These are phyloP conservation scores for Leccinum subtestaceum DNA, from an alignment of 768 basidiomycete species.

Conservation along the genomic window DNA sequence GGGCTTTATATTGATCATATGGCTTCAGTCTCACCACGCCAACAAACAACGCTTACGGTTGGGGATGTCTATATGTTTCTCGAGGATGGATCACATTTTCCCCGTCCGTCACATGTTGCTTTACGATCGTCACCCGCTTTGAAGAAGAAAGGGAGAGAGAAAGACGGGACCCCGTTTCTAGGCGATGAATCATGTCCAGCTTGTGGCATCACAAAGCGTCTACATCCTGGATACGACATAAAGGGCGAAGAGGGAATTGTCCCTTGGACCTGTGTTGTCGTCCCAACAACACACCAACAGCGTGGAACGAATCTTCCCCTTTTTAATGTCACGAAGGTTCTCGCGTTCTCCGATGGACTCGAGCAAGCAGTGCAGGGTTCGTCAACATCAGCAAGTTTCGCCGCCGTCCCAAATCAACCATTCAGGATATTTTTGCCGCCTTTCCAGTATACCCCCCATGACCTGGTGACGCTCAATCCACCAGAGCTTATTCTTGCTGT, in stretches of 20 bases:
- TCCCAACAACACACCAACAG: conserved; percentile 20
- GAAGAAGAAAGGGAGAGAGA: conserved; percentile 28
- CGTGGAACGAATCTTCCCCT: conserved; percentile 20
- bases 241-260: conserved; percentile 19
- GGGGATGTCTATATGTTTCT: conserved; percentile 47
- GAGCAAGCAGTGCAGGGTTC: conserved; percentile 13
- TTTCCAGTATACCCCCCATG: conserved; percentile 22
- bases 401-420: not conserved
- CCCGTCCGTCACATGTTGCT: conserved; percentile 26
- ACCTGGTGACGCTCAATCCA: conserved; percentile 19
- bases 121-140: conserved; percentile 5
- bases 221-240: conserved; percentile 23
- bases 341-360: conserved; percentile 18
- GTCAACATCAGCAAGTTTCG: conserved; percentile 1
- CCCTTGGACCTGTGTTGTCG: conserved; percentile 26
- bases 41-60: conserved; percentile 30
- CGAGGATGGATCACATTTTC: conserved; percentile 40
- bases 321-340: conserved; percentile 14
- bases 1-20: conserved; percentile 36
- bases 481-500: conserved; percentile 32
- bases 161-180: conserved; percentile 17
- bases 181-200: conserved; percentile 26
- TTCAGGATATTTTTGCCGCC: conserved; percentile 6
- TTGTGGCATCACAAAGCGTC: conserved; percentile 30
- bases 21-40: conserved; percentile 17